Base-by-base conservation (phyloP, 257 asterid genomes). In the Haberlea rhodopensis region DNA sequence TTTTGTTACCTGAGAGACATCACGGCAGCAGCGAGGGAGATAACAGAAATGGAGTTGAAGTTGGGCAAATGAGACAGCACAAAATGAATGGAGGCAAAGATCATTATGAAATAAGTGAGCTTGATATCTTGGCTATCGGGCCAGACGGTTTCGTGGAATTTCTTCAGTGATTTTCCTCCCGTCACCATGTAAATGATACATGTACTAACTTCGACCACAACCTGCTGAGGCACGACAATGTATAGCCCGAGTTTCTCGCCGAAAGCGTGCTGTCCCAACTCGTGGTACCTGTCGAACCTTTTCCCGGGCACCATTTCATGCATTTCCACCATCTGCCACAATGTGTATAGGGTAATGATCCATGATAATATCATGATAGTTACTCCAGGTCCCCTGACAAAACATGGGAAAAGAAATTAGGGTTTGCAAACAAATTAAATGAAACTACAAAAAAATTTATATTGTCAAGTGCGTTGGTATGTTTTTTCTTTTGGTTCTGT, bases 271-370 rank as follows among this genome's bases (percentile, higher is more conserved):
- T 79, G 84, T 0, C 84, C 84, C 9, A 79, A 62, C 60, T 79
- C 84, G 67, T 79, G 84, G 76, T 79, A 80, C 73, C 84, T 59
- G 26, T 80, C 84, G 62, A 80, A 73, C 73, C 81, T 73, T 75
- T 80, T 80, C 0, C 80, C 84, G 0, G 84, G 81, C 0, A 80
- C 77, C 66, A 70, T 73, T 23, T 80, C 84, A 60, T 80, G 84
- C 84, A 80, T 80, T 16, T 80, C 81, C 6, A 80, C 84, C 84
- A 80, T 80, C 61, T 80, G 82, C 81, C 84, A 80, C 5, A 80
- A 68, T 0, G 84, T 80, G 75, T 76, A 80, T n/a, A 80, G 57
- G 0, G 84, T 80, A 18, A 80, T 71, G n/a, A 80, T 28, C 84
- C 84, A 80, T 48, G 82, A 80, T 1, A 73, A 0, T 28, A 73